These are phyloP conservation scores for Tolypocladium tropicale DNA, from an alignment of 2,329 filamentous ascomycete species.

Conservation along the genomic window DNA sequence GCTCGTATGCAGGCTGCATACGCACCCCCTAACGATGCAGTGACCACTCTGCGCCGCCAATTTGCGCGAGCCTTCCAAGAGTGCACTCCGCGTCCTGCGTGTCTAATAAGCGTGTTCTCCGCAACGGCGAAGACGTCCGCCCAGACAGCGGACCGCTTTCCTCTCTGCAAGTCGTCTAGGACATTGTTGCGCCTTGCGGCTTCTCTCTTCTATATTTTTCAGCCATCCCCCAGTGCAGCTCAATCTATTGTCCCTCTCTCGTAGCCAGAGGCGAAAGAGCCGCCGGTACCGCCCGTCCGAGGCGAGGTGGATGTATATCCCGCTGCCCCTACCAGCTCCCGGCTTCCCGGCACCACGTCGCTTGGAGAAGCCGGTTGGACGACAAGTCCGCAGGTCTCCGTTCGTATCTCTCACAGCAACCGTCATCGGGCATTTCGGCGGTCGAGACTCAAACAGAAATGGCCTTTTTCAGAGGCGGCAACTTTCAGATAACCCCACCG, in stretches of 20 bases:
- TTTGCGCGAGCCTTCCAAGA: not conserved
- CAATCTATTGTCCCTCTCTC: not conserved
- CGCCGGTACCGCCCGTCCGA: not conserved
- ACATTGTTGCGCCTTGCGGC: not conserved
- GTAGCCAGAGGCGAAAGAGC: not conserved
- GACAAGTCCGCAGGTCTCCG: not conserved
- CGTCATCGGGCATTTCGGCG: not conserved
- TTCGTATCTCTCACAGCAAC: not conserved
- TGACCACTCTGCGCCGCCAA: not conserved
- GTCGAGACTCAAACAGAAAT: not conserved
- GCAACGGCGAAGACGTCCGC: not conserved
- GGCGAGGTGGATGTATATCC: conserved; percentile 21
- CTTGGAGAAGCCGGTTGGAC: not conserved
- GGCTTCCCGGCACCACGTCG: not conserved
- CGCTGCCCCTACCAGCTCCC: conserved; percentile 4
- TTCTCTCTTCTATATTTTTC: not conserved
- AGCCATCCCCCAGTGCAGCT: not conserved
- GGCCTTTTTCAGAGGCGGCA: conserved; percentile 10
- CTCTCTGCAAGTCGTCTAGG: not conserved
- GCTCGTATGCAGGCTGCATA: not conserved
- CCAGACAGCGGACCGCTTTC: not conserved
- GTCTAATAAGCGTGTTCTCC: not conserved
- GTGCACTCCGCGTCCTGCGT: not conserved
- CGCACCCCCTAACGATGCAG: not conserved
- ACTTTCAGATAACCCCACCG: conserved; percentile 13